These are phyloP conservation scores for Themeda triandra DNA, from an alignment of 176 grass and related monocot species.

Conservation along the genomic window DNA sequence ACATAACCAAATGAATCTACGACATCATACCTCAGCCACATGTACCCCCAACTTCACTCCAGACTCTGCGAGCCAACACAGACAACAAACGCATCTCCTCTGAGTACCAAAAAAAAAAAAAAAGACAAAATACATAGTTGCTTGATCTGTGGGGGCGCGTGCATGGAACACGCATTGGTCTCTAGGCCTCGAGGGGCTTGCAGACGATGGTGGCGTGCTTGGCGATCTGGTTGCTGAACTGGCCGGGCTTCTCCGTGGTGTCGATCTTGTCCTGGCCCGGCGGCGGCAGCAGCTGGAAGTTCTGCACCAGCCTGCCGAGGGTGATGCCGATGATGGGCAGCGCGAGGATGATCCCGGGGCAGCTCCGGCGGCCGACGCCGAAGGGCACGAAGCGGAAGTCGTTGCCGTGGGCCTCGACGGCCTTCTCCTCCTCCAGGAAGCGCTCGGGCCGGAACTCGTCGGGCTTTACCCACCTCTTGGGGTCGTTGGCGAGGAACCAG, in stretches of 20 bases:
- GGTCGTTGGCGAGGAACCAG: slow-evolving; percentile 95
- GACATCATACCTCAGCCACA: background rate
- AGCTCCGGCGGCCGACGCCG: slow-evolving; percentile 91
- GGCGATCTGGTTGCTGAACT: slow-evolving; percentile 98
- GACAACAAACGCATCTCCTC: background rate
- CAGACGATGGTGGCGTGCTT: slow-evolving; percentile 91
- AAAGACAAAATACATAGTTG: background rate
- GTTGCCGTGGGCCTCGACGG: slow-evolving; percentile 85
- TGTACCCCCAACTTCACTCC: background rate
- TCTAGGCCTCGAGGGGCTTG: slow-evolving; percentile 47
- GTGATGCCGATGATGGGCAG: slow-evolving; percentile 92
- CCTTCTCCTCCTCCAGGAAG: slow-evolving; percentile 85
- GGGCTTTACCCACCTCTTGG: slow-evolving; percentile 69
- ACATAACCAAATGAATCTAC: background rate
- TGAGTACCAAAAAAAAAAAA: background rate
- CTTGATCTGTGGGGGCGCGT: background rate
- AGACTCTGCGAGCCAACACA: background rate
- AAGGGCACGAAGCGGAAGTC: slow-evolving; percentile 93
- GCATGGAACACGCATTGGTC: background rate
- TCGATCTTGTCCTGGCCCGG: slow-evolving; percentile 53
- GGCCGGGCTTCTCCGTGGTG: slow-evolving; percentile 89
- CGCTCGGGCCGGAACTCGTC: slow-evolving; percentile 87
- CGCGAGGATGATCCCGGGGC: slow-evolving; percentile 91
- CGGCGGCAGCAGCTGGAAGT: slow-evolving; percentile 79
- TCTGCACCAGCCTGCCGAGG: slow-evolving; percentile 73